Percentiles rank a stretch among this genome's conserved stretches.
These are phyloP conservation scores for Przewalskia tangutica DNA, from an alignment of 257 asterid genomes.

Conservation along the genomic window DNA sequence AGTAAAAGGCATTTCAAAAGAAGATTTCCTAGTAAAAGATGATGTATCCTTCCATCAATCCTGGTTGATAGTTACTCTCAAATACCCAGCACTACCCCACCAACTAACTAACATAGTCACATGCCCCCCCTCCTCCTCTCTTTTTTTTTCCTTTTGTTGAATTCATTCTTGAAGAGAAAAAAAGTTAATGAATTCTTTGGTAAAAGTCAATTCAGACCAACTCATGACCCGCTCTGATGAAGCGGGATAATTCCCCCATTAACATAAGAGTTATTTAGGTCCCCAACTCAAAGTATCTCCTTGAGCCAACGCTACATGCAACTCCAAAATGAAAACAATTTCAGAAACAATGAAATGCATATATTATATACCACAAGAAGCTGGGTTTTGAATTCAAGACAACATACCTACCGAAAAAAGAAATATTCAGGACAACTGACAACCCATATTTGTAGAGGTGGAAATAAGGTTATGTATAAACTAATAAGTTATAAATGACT, in stretches of 20 bases:
- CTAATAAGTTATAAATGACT: background rate
- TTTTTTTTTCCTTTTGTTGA: background rate
- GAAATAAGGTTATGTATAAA: background rate
- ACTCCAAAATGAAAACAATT: background rate
- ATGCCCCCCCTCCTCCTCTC: fast-evolving
- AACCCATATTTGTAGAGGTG: background rate
- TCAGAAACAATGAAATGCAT: background rate
- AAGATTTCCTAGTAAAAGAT: background rate
- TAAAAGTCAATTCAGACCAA: background rate
- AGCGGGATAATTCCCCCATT: background rate
- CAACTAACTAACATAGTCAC: too few relatives aligned
- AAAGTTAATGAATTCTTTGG: background rate
- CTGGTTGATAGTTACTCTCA: background rate
- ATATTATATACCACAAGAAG: background rate
- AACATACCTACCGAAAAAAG: background rate
- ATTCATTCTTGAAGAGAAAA: background rate
- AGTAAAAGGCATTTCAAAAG: background rate
- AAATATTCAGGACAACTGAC: background rate
- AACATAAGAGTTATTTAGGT: background rate
- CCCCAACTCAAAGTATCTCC: background rate
- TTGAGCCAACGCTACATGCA: background rate
- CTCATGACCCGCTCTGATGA: background rate
- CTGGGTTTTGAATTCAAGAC: background rate
- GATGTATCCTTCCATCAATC: background rate
- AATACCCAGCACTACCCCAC: background rate